Conservation (phyloP, 495 filamentous ascomycete species). For the Venustampulla echinocandica region DNA sequence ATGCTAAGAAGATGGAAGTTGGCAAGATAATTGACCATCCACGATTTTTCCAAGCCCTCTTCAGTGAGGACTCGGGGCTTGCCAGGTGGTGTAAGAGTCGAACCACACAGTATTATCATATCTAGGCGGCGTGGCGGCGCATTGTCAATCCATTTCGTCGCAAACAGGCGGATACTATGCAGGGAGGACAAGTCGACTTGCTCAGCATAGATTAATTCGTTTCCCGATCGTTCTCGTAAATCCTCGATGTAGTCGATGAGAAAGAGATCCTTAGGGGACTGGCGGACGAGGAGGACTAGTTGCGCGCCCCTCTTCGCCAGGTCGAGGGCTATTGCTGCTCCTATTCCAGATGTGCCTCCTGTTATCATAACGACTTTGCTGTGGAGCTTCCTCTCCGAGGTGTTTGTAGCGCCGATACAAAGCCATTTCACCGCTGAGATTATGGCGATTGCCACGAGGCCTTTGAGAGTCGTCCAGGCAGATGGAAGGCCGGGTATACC, state of each 20-base stretch:
- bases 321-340: constrained; percentile 60
- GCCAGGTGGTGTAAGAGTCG: constrained; percentile 59
- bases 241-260: constrained; percentile 88
- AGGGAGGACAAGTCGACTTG: constrained; percentile 83
- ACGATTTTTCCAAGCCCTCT: constrained; percentile 80
- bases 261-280: constrained; percentile 73
- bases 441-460: constrained; percentile 46
- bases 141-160: constrained; percentile 99
- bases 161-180: constrained; percentile 82
- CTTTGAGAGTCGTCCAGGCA: constrained; percentile 47
- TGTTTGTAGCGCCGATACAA: constrained; percentile 65
- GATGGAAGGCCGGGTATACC: constrained; percentile 42
- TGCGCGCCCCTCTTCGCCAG: constrained; percentile 83
- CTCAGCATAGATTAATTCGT: constrained; percentile 89
- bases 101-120: constrained; percentile 81
- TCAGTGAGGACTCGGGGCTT: constrained; percentile 44
- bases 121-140: constrained; percentile 84
- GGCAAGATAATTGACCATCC: constrained; percentile 90
- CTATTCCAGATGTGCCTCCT: constrained; percentile 91
- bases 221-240: constrained; percentile 67
- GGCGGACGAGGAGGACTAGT: constrained; percentile 79
- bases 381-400: constrained; percentile 79
- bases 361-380: constrained; percentile 90
- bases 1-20: constrained; percentile 94
- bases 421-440: constrained; percentile 67